A percentile compares a stretch with the other conserved stretches of the same genome.
Evolutionary conservation across 495 filamentous ascomycete species (phyloP).

Genomic region (Xylaria telfairii): DNA sequence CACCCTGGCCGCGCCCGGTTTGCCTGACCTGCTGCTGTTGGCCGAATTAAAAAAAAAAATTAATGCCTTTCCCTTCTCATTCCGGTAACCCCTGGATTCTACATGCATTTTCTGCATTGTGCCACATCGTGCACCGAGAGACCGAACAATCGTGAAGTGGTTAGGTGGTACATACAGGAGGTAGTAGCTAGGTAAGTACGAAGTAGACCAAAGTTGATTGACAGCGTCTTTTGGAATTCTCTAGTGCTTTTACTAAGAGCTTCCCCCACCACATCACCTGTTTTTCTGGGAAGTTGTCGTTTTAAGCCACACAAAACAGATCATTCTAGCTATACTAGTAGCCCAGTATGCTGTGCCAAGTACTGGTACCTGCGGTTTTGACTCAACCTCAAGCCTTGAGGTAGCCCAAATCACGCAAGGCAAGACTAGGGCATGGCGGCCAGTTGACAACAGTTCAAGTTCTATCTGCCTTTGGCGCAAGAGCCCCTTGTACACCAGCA

Average conservation of each 20-base stretch:
- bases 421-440: neutral
- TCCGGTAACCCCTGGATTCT: conserved; percentile 6
- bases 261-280: neutral
- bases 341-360: neutral
- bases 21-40: conserved; percentile 11
- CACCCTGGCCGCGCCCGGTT: neutral
- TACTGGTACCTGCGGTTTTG: neutral
- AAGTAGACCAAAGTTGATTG: conserved; percentile 1
- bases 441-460: neutral
- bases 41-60: neutral
- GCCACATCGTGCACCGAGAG: conserved; percentile 8
- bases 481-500: neutral
- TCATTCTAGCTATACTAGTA: neutral
- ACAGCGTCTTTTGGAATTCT: conserved; percentile 6
- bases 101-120: conserved; percentile 17
- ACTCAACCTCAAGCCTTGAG: neutral
- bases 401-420: neutral
- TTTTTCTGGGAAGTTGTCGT: neutral
- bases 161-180: too few relatives aligned
- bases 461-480: neutral
- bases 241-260: neutral
- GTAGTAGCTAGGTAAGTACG: too few relatives aligned
- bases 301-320: neutral
- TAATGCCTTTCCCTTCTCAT: neutral
- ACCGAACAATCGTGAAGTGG: neutral